These are phyloP conservation scores for Penicillium malachiteum DNA, from an alignment of 495 filamentous ascomycete species.

Conservation along the genomic window DNA sequence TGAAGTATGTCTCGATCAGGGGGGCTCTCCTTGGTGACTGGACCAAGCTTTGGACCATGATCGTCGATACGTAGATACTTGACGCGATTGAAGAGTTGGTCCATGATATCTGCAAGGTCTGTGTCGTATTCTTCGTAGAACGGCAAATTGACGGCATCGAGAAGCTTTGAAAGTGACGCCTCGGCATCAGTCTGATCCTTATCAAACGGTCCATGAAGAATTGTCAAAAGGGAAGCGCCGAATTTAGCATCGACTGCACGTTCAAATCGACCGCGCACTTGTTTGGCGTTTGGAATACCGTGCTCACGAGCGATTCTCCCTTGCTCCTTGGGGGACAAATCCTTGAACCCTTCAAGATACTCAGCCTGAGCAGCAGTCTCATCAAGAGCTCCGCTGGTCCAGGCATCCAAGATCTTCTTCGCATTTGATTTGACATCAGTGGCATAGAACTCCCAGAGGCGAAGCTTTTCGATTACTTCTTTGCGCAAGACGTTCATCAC, in stretches of 20 bases:
- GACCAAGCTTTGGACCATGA: slow-evolving; percentile 83
- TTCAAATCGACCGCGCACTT: slow-evolving; percentile 74
- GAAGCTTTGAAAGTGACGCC: slow-evolving; percentile 54
- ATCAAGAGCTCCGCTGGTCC: slow-evolving; percentile 56
- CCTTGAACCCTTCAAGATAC: slow-evolving; percentile 45
- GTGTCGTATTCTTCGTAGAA: slow-evolving; percentile 89
- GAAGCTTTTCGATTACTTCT: slow-evolving; percentile 70
- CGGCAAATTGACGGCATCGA: slow-evolving; percentile 82
- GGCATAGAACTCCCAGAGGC: slow-evolving; percentile 92
- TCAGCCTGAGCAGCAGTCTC: slow-evolving; percentile 36
- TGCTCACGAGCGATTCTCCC: slow-evolving; percentile 59
- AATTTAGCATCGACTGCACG: slow-evolving; percentile 64
- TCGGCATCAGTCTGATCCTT: slow-evolving; percentile 45
- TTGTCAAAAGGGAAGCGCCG: slow-evolving; percentile 66
- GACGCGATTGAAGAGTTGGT: slow-evolving; percentile 90
- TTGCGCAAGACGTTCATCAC: slow-evolving; percentile 84
- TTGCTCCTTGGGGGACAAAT: slow-evolving; percentile 57
- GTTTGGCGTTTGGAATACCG: slow-evolving; percentile 65
- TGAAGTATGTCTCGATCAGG: slow-evolving; percentile 96
- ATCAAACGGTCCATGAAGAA: slow-evolving; percentile 67
- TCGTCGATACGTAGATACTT: slow-evolving; percentile 91
- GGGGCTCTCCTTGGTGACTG: slow-evolving; percentile 72
- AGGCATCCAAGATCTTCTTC: slow-evolving; percentile 65
- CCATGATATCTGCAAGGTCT: slow-evolving; percentile 77
- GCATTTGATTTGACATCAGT: slow-evolving; percentile 74